Percentiles rank a stretch among this genome's conserved stretches.
phyloP scores from a whole-genome alignment of 371 early-diverging fungal species.

The Apophysomyces elegans region DNA sequence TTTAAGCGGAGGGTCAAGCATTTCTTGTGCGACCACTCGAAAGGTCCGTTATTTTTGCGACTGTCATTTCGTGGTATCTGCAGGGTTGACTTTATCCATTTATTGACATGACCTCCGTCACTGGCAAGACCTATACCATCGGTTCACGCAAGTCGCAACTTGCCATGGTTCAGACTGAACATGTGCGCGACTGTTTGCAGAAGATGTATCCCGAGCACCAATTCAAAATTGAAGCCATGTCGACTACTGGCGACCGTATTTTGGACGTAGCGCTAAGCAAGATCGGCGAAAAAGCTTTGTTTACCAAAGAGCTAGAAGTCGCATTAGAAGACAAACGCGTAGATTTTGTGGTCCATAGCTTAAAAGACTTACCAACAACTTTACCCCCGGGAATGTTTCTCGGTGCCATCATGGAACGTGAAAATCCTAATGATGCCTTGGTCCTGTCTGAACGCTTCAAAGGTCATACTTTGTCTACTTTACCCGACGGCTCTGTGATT shows the following conservation, averaged over 20 bases:
- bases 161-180: slow-evolving; percentile 87
- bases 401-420: slow-evolving; percentile 85
- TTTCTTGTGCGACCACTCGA: no score
- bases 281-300: slow-evolving; percentile 92
- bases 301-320: slow-evolving; percentile 93
- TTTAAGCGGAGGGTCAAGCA: no score
- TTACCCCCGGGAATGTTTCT: slow-evolving; percentile 84
- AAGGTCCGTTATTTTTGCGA: neutral
- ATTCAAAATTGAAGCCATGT: slow-evolving; percentile 76
- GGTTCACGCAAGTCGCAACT: slow-evolving; percentile 92
- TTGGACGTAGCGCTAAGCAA: slow-evolving; percentile 86
- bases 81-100: neutral
- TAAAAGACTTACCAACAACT: slow-evolving; percentile 95
- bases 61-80: neutral
- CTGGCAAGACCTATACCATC: slow-evolving; percentile 25
- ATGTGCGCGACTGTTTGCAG: slow-evolving; percentile 69
- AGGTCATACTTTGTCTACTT: slow-evolving; percentile 52
- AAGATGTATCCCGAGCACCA: slow-evolving; percentile 41
- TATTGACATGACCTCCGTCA: neutral
- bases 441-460: slow-evolving; percentile 51
- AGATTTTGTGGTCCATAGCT: slow-evolving; percentile 91
- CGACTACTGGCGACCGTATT: slow-evolving; percentile 88
- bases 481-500: slow-evolving; percentile 82
- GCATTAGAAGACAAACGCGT: slow-evolving; percentile 75
- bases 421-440: slow-evolving; percentile 91